phyloP scores from a whole-genome alignment of 2,329 filamentous ascomycete genomes.

The Hirsutella rhossiliensis region DNA sequence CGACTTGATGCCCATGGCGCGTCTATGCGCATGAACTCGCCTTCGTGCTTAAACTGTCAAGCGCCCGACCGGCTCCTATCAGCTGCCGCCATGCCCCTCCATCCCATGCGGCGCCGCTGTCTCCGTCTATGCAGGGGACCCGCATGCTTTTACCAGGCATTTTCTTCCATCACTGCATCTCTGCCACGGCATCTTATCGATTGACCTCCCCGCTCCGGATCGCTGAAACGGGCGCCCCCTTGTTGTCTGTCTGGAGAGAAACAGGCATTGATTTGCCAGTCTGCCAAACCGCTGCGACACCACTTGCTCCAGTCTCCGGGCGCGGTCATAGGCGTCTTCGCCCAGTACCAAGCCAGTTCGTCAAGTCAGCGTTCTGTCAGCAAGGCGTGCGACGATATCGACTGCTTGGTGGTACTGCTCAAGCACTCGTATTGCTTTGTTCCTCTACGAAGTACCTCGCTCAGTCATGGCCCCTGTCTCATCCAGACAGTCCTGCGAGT shows the following conservation, averaged over 20 bases:
- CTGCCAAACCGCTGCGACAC: too few relatives aligned
- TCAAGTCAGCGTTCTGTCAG: too few relatives aligned
- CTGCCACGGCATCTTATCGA: background rate
- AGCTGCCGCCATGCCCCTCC: background rate
- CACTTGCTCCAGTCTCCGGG: too few relatives aligned
- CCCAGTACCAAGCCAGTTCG: too few relatives aligned
- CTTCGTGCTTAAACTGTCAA: background rate
- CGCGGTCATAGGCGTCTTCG: too few relatives aligned
- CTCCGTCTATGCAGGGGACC: background rate
- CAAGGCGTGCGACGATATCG: too few relatives aligned
- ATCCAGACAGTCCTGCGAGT: too few relatives aligned
- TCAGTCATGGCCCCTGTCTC: too few relatives aligned
- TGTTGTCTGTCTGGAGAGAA: background rate
- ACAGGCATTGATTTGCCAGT: too few relatives aligned
- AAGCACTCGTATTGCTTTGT: too few relatives aligned
- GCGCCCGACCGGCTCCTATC: background rate
- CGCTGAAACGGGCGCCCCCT: background rate
- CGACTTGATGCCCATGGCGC: background rate
- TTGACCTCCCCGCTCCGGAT: background rate
- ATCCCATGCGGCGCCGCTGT: background rate
- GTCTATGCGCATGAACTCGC: constrained; percentile 1
- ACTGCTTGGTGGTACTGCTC: too few relatives aligned
- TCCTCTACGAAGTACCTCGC: too few relatives aligned
- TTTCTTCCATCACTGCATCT: background rate
- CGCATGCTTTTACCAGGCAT: background rate